Evolutionary conservation across 495 filamentous ascomycete genomes (phyloP).

Genomic region (Lichina pygmaea): DNA sequence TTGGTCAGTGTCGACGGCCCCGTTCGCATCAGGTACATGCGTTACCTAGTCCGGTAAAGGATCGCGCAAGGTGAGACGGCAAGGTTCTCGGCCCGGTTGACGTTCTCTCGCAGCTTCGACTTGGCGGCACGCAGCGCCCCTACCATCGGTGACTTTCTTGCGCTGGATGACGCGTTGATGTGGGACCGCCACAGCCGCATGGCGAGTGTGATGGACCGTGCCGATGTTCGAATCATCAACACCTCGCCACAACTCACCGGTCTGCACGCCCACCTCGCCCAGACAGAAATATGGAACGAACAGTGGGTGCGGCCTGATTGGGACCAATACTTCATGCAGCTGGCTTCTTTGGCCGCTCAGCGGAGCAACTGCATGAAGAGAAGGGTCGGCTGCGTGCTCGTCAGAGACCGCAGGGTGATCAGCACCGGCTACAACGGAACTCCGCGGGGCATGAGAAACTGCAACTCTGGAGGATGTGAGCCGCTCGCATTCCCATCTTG

Average conservation of each 20-base stretch:
- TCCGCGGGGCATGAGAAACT: constrained; percentile 61
- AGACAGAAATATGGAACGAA: constrained; percentile 42
- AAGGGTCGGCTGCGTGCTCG: constrained; percentile 83
- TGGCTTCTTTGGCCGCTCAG: constrained; percentile 74
- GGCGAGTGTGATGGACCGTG: constrained; percentile 45
- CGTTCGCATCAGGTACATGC: constrained; percentile 51
- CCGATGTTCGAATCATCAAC: constrained; percentile 68
- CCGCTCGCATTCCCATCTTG: not conserved
- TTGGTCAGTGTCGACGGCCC: constrained; percentile 82
- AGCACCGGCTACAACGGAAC: constrained; percentile 97
- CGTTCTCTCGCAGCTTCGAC: constrained; percentile 14
- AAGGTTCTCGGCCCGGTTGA: not conserved
- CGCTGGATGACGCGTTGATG: constrained; percentile 47
- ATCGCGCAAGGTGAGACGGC: constrained; percentile 15
- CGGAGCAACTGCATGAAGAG: constrained; percentile 96
- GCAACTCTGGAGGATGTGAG: constrained; percentile 77
- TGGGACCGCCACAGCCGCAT: constrained; percentile 40
- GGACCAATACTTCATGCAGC: constrained; percentile 95
- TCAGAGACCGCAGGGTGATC: constrained; percentile 65
- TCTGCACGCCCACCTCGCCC: constrained; percentile 40
- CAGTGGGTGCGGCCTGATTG: constrained; percentile 71
- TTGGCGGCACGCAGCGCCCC: constrained; percentile 17
- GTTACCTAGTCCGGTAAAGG: constrained; percentile 18
- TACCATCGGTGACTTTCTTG: constrained; percentile 52
- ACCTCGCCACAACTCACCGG: constrained; percentile 39